A percentile compares a stretch with the other conserved stretches of the same genome.
These are phyloP conservation scores for Acorus gramineus DNA, from an alignment of 106 monocot genomes.

Conservation along the genomic window DNA sequence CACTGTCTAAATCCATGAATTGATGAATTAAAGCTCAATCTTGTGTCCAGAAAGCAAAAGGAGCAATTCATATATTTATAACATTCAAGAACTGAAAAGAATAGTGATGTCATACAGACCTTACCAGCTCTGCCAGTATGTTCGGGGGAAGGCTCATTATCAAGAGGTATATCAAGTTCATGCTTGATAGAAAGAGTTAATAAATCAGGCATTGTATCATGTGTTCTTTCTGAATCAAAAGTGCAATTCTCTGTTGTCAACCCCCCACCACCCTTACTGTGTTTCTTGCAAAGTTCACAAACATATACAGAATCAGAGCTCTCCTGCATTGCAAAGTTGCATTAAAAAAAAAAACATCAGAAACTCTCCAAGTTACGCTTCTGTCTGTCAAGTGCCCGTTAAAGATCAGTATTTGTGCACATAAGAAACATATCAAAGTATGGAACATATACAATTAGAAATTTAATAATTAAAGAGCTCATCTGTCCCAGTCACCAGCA, in stretches of 20 bases:
- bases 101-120: slow-evolving; percentile 20
- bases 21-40: no score
- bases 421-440: no score
- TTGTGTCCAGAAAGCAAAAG: slow-evolving; percentile 12
- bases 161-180: slow-evolving; percentile 11
- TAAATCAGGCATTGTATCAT: slow-evolving; percentile 9
- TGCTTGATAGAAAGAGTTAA: neutral
- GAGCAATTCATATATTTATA: neutral
- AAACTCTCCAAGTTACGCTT: no score
- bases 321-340: slow-evolving; percentile 16
- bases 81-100: neutral
- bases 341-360: slow-evolving; percentile 1
- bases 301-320: slow-evolving; percentile 33
- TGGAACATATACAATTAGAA: no score
- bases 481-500: no score
- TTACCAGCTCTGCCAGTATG: slow-evolving; percentile 33
- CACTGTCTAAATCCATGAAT: slow-evolving; percentile 4
- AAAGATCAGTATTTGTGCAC: no score
- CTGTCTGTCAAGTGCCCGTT: no score
- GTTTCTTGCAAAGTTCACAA: slow-evolving; percentile 84
- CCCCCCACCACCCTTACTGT: slow-evolving; percentile 21
- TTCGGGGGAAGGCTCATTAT: slow-evolving; percentile 3
- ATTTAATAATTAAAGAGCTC: no score
- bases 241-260: slow-evolving; percentile 3
- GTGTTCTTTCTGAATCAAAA: slow-evolving; percentile 7